Base-by-base conservation (phyloP, 257 asterid species). In the Solanum megistacrolobum region DNA sequence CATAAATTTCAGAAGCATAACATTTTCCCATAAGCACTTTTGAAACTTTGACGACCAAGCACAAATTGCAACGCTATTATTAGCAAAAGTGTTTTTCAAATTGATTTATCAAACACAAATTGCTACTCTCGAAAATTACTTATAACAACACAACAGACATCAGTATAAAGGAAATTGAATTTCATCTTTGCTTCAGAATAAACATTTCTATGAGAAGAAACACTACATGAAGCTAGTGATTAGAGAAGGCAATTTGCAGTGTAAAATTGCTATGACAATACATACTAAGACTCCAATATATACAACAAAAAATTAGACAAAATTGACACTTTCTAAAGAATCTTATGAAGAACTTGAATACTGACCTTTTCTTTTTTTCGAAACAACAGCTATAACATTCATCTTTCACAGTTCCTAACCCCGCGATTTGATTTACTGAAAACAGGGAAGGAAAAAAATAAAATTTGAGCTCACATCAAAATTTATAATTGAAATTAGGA, bases 401-500 rank as follows among this genome's bases (percentile, higher is more conserved):
- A 34, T 84, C 87, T 55, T 66, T 62, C 87, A 84, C 36, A 68
- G 62, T 71, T 85, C 87, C 87, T 85, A 66, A 71, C 87, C 87
- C 87, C 65, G 82, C 32, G 29, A 68, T 66, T 69, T 13, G 66
- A 66, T 85, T 16, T 39, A 25, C 87, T 66, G 55, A 72, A 25
- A 69, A 85, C 87, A 85, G 65, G 87, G 87, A 85, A 85, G 87
- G 87, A 65, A 31, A 41, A 84, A 16, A 85, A 38, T 7, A 16
- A 71, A 66, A 39, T 9, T n/a, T 36, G 66, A 18, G 25, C 16
- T 29, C 87, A 14, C 13, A 38, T 46, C 87, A 66, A 66, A 85
- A 39, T 0, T 16, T 78, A 29, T 41, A 85, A 68, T 9, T 85
- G 87, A 39, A 25, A 85, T 43, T 85, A 46, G 39, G 75, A 81